Evolutionary conservation across 164 flowering plant genomes (phyloP).

Genomic region (Echeveria elegans): DNA sequence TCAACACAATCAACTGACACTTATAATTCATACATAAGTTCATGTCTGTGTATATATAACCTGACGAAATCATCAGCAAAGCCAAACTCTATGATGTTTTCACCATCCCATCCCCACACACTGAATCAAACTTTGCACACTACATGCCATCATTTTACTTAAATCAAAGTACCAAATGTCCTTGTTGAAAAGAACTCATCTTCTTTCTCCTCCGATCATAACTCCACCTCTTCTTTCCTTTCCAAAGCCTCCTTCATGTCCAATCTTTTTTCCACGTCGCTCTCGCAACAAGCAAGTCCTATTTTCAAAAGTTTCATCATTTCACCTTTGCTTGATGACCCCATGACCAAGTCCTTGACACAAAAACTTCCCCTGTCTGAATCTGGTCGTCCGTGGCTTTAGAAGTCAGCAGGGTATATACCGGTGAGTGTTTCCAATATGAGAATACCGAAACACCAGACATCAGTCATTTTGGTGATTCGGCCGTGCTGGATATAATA

Average conservation of each 20-base stretch:
- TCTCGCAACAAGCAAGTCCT: constrained; percentile 44
- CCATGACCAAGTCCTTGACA: constrained; percentile 27
- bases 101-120: neutral
- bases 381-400: constrained; percentile 8
- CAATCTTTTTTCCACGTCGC: constrained; percentile 30
- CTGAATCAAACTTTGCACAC: neutral
- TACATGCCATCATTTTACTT: neutral
- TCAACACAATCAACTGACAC: no score
- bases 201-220: constrained; percentile 9
- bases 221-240: constrained; percentile 28
- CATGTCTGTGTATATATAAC: neutral
- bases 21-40: neutral
- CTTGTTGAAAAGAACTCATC: constrained; percentile 1
- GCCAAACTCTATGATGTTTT: neutral
- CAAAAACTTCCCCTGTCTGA: constrained; percentile 27
- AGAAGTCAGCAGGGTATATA: constrained; percentile 30
- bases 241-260: constrained; percentile 29
- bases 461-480: constrained; percentile 35
- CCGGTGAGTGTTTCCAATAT: constrained; percentile 46
- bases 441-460: constrained; percentile 49
- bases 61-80: neutral
- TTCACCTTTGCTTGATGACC: constrained; percentile 2
- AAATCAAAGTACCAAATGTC: neutral
- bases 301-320: constrained; percentile 32
- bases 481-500: constrained; percentile 27